phyloP scores from a whole-genome alignment of 176 grass and related monocot species.

The Oryza coarctata region DNA sequence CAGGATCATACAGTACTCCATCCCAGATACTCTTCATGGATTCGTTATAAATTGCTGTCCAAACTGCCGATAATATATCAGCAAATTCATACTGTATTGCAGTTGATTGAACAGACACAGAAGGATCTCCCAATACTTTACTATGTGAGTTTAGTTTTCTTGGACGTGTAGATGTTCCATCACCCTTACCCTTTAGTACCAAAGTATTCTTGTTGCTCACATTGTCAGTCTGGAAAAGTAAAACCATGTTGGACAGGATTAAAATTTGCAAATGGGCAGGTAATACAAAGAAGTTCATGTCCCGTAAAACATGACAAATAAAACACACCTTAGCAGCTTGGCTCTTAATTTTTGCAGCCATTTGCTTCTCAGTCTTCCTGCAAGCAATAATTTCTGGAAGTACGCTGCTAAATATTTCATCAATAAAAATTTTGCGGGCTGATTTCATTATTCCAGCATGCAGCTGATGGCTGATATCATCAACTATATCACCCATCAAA shows the following conservation, averaged over 20 bases:
- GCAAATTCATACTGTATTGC: conserved; percentile 40
- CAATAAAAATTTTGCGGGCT: conserved; percentile 65
- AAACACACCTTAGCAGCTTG: conserved; percentile 52
- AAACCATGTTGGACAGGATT: neutral
- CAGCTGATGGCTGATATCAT: conserved; percentile 67
- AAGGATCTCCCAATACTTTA: conserved; percentile 17
- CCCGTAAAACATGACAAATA: conserved; percentile 19
- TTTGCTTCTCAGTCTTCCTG: conserved; percentile 52
- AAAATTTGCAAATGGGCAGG: conserved; percentile 1
- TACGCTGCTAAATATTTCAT: conserved; percentile 81
- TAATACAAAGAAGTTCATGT: neutral
- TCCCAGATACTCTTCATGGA: conserved; percentile 79
- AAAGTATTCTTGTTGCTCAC: conserved; percentile 39
- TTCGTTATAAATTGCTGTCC: conserved; percentile 65
- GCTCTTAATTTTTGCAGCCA: conserved; percentile 47
- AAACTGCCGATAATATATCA: conserved; percentile 54
- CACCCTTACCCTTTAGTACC: conserved; percentile 28
- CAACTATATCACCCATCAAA: conserved; percentile 53
- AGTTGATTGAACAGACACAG: conserved; percentile 9
- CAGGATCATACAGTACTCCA: conserved; percentile 55
- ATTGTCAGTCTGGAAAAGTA: conserved; percentile 37
- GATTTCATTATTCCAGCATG: conserved; percentile 94
- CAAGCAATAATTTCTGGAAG: conserved; percentile 77
- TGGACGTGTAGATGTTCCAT: neutral
- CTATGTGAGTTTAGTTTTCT: conserved; percentile 33